A percentile compares a stretch with the other conserved stretches of the same genome.
Evolutionary conservation across 306 rosid genomes (phyloP).

Genomic region (Castanea sativa): DNA sequence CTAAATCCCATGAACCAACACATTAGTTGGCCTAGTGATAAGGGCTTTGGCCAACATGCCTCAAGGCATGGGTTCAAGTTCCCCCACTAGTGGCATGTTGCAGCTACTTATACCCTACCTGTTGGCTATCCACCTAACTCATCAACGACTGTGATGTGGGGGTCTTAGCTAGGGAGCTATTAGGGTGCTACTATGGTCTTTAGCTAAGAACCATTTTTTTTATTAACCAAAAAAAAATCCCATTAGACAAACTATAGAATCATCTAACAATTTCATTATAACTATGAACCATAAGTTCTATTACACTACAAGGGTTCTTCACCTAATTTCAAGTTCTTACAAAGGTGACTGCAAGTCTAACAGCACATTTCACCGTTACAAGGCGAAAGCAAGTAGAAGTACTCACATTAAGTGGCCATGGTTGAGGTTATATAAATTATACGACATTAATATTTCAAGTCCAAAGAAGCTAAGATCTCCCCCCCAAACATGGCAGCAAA

Average conservation of each 20-base stretch:
- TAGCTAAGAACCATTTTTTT: too few relatives aligned
- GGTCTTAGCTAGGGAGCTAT: too few relatives aligned
- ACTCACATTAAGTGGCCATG: background rate
- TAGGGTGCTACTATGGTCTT: too few relatives aligned
- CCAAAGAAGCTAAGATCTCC: background rate
- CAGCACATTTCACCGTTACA: conserved; percentile 18
- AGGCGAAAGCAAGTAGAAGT: conserved; percentile 14
- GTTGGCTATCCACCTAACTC: too few relatives aligned
- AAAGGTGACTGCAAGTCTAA: conserved; percentile 12
- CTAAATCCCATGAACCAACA: too few relatives aligned
- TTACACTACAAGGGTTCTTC: background rate
- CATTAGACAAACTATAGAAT: background rate
- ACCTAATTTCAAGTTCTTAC: conserved; percentile 6
- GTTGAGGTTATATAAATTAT: background rate
- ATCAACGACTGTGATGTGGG: too few relatives aligned
- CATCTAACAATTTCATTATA: background rate
- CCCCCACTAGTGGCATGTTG: too few relatives aligned
- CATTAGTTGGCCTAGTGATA: too few relatives aligned
- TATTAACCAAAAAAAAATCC: too few relatives aligned
- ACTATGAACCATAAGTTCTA: conserved; percentile 5
- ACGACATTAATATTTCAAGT: background rate
- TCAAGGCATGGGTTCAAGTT: too few relatives aligned
- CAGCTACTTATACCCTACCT: too few relatives aligned
- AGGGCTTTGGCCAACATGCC: too few relatives aligned
- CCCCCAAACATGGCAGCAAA: background rate